Conservation (phyloP, 441 rosid genomes). For the Adansonia grandidieri region DNA sequence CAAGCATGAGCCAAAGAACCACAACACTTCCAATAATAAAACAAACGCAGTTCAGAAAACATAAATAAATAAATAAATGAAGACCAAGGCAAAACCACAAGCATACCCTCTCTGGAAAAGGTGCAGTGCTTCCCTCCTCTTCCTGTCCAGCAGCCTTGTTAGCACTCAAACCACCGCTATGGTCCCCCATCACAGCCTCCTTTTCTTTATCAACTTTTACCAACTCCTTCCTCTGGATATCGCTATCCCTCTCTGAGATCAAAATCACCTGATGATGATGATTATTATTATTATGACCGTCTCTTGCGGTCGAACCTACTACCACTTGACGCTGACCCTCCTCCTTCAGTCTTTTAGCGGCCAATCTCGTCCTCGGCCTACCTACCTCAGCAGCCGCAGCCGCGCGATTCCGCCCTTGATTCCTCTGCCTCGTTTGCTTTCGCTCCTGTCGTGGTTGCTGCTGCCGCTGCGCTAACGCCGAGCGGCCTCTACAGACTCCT, state of each 20-base stretch:
- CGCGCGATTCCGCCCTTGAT: conserved; percentile 39
- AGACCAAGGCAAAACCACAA: neutral
- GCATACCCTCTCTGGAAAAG: conserved; percentile 87
- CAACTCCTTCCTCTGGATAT: conserved; percentile 43
- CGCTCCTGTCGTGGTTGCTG: conserved; percentile 7
- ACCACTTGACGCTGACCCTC: conserved; percentile 21
- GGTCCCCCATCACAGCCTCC: conserved; percentile 64
- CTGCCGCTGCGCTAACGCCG: conserved; percentile 35
- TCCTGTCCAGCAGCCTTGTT: conserved; percentile 82
- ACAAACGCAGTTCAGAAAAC: neutral
- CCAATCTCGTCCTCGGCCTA: conserved; percentile 74
- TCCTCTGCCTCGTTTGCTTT: conserved; percentile 28
- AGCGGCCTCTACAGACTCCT: conserved; percentile 69
- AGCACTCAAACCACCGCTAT: conserved; percentile 59
- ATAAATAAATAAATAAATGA: neutral
- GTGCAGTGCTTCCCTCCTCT: conserved; percentile 85
- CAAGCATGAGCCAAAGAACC: neutral
- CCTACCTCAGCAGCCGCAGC: conserved; percentile 42
- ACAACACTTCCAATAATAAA: neutral
- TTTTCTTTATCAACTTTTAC: conserved; percentile 40
- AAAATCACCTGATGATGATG: conserved; percentile 28
- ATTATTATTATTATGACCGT: conserved; percentile 18
- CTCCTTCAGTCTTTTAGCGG: conserved; percentile 50
- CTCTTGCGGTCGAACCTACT: conserved; percentile 23
- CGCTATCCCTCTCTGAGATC: conserved; percentile 39